phyloP scores from a whole-genome alignment of 2,329 filamentous ascomycete species.

The Xylariaceae sp. region DNA sequence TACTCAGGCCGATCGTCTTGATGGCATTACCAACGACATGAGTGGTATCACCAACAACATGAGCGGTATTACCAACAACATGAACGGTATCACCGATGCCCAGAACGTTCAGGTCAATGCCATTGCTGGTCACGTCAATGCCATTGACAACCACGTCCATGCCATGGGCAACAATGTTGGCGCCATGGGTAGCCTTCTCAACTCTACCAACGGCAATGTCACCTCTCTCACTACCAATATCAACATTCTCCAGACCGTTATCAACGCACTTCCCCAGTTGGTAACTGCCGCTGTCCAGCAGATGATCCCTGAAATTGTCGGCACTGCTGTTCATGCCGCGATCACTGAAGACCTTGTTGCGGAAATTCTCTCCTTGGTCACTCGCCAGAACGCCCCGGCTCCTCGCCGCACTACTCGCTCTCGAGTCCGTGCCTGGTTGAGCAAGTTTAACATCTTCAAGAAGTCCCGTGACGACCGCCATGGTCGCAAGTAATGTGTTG shows the following conservation, averaged over 20 bases:
- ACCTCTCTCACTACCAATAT: conserved; percentile 17
- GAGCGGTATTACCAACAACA: background rate
- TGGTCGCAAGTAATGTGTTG: too few species aligned
- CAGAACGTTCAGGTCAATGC: conserved; percentile 7
- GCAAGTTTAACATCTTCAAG: conserved; percentile 10
- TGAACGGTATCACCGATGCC: conserved; percentile 7
- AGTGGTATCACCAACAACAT: background rate
- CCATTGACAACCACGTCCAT: conserved; percentile 22
- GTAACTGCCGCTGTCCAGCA: conserved; percentile 17
- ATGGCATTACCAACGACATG: background rate
- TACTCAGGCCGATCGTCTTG: background rate
- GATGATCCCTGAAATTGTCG: conserved; percentile 13
- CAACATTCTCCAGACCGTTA: conserved; percentile 23
- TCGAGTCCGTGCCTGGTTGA: background rate
- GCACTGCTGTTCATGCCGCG: conserved; percentile 3
- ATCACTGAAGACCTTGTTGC: conserved; percentile 19
- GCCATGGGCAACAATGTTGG: conserved; percentile 27
- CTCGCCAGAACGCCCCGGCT: conserved; percentile 1
- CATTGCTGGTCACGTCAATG: background rate
- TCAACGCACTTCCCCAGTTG: conserved; percentile 28
- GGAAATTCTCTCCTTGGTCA: conserved; percentile 11
- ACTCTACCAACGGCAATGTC: conserved; percentile 27
- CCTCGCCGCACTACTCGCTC: background rate
- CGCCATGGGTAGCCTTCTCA: conserved; percentile 24
- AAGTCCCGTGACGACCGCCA: background rate